phyloP scores from a whole-genome alignment of 768 basidiomycete species.

The Auricularia auricula-judae region DNA sequence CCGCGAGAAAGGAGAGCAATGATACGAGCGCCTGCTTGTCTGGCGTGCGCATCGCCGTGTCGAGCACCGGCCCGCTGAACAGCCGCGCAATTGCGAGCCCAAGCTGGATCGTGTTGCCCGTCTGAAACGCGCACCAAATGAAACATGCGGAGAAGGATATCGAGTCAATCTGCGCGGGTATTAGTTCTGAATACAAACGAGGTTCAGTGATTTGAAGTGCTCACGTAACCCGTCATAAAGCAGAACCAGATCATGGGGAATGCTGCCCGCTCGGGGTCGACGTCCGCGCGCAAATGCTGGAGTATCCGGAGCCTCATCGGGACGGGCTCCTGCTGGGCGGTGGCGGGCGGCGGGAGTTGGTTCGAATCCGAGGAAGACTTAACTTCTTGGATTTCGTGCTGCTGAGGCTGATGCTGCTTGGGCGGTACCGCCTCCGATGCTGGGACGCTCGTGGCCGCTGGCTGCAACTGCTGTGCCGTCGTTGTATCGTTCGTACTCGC shows the following conservation, averaged over 20 bases:
- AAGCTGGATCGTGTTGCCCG: slow-evolving; percentile 47
- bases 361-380: no score
- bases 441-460: no score
- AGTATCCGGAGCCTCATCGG: background rate
- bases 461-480: no score
- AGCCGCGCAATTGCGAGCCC: slow-evolving; percentile 72
- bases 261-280: slow-evolving; percentile 4
- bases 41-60: slow-evolving; percentile 58
- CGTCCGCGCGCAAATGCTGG: slow-evolving; percentile 4
- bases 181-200: background rate
- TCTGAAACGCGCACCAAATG: slow-evolving; percentile 82
- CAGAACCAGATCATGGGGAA: slow-evolving; percentile 10
- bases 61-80: slow-evolving; percentile 31
- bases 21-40: slow-evolving; percentile 80
- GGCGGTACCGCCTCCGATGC: no score
- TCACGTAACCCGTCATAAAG: slow-evolving; percentile 14
- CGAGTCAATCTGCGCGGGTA: slow-evolving; percentile 27
- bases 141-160: slow-evolving; percentile 70
- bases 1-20: slow-evolving; percentile 63
- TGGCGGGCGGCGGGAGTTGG: slow-evolving; percentile 2
- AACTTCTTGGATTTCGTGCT: no score
- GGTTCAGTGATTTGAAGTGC: background rate
- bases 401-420: no score
- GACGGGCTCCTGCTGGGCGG: background rate
- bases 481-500: no score